These are phyloP conservation scores for Blastobotrys persicus DNA, from an alignment of 1,139 yeast species.

Conservation along the genomic window DNA sequence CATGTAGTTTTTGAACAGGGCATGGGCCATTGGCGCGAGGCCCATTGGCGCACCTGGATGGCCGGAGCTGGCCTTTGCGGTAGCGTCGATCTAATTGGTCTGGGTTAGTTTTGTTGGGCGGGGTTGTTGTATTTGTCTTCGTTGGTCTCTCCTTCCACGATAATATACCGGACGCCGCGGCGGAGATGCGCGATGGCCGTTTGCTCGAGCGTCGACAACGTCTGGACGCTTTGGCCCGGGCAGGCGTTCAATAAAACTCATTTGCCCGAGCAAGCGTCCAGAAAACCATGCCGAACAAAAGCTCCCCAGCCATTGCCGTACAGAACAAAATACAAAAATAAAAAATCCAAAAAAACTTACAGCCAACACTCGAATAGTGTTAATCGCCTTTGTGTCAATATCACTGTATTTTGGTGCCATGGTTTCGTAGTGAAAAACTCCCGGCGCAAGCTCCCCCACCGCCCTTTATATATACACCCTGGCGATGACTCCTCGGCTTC, in stretches of 20 bases:
- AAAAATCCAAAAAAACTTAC: constrained; percentile 36
- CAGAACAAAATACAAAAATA: no score
- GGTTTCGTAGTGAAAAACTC: background rate
- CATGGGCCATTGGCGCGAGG: constrained; percentile 84
- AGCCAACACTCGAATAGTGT: constrained; percentile 87
- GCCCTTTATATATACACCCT: background rate
- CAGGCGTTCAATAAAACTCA: no score
- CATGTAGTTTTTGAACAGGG: constrained; percentile 69
- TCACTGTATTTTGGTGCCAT: constrained; percentile 30
- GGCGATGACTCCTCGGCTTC: background rate
- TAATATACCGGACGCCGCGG: no score
- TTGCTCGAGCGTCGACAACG: no score
- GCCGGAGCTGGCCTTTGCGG: constrained; percentile 89
- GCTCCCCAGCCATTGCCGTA: no score
- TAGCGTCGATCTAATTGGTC: constrained; percentile 76
- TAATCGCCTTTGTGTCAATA: constrained; percentile 73
- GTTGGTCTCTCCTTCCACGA: no score
- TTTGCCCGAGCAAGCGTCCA: no score
- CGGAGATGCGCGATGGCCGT: no score
- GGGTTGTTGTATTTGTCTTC: no score
- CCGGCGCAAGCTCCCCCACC: background rate
- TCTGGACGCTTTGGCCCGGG: no score
- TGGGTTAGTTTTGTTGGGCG: no score
- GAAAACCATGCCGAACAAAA: no score
- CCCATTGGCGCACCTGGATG: constrained; percentile 99